Evolutionary conservation across 2,329 filamentous ascomycete genomes (phyloP).

Genomic region (Microascus cirrosus): DNA sequence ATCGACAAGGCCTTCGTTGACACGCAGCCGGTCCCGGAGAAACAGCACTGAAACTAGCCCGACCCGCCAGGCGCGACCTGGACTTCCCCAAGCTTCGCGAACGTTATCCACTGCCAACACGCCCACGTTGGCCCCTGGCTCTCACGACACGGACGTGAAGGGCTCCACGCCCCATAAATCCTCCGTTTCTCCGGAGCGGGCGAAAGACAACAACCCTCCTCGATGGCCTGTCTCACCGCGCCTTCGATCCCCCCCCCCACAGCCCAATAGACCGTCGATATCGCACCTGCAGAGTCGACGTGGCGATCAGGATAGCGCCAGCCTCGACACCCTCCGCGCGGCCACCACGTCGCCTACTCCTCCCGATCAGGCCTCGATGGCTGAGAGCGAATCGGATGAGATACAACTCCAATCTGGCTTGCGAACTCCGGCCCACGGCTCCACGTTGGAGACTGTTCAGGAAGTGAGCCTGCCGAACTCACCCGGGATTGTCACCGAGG

Average conservation of each 20-base stretch:
- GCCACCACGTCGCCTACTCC: constrained; percentile 33
- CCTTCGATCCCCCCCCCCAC: constrained; percentile 64
- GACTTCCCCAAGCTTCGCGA: constrained; percentile 51
- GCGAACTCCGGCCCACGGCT: constrained; percentile 48
- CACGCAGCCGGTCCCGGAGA: constrained; percentile 46
- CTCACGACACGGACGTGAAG: constrained; percentile 50
- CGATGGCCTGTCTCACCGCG: constrained; percentile 72
- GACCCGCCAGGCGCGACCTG: constrained; percentile 36
- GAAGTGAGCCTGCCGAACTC: constrained; percentile 73
- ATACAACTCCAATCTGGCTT: constrained; percentile 36
- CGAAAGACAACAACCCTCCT: constrained; percentile 32
- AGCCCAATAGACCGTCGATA: constrained; percentile 32
- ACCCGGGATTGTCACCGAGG: constrained; percentile 37
- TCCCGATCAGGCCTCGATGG: constrained; percentile 22
- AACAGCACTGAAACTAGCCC: constrained; percentile 59
- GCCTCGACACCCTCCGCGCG: constrained; percentile 41
- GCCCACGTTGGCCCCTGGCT: constrained; percentile 50
- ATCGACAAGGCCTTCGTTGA: constrained; percentile 20
- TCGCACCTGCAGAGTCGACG: constrained; percentile 26
- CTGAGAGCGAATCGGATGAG: constrained; percentile 44
- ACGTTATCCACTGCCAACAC: constrained; percentile 58
- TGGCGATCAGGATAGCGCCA: constrained; percentile 37
- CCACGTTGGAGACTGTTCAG: constrained; percentile 78
- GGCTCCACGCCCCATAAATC: constrained; percentile 53
- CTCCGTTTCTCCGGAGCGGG: constrained; percentile 28